Conservation (phyloP, 2,329 filamentous ascomycete species). For the Zymoseptoria crescenta region DNA sequence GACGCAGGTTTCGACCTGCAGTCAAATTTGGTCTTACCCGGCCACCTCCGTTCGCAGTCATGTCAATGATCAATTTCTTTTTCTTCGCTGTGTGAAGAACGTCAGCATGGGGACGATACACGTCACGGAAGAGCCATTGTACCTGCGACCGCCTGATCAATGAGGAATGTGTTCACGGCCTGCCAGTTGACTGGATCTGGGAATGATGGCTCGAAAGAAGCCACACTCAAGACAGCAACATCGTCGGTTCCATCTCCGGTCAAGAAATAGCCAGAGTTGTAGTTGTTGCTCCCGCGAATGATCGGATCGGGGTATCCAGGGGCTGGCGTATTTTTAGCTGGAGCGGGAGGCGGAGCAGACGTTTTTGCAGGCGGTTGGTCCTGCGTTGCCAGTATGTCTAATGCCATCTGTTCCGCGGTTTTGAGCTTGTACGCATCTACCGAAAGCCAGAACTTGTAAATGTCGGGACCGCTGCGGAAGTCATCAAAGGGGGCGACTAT, state of each 20-base stretch:
- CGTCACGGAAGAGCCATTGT: neutral
- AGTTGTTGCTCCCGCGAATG: slow-evolving; percentile 33
- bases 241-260: slow-evolving; percentile 38
- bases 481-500: slow-evolving; percentile 35
- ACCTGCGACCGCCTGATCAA: slow-evolving; percentile 35
- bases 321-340: slow-evolving; percentile 17
- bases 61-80: slow-evolving; percentile 53
- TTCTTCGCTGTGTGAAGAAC: slow-evolving; percentile 36
- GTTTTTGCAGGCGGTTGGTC: slow-evolving; percentile 6
- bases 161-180: slow-evolving; percentile 34
- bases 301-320: slow-evolving; percentile 40
- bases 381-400: slow-evolving; percentile 3
- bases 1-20: too few relatives aligned
- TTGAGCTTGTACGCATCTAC: slow-evolving; percentile 11
- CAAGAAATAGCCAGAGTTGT: slow-evolving; percentile 42
- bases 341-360: slow-evolving; percentile 10
- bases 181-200: slow-evolving; percentile 33
- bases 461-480: slow-evolving; percentile 35
- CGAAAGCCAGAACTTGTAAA: slow-evolving; percentile 32
- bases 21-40: slow-evolving; percentile 31
- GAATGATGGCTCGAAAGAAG: slow-evolving; percentile 33
- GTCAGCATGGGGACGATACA: neutral
- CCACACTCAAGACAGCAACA: slow-evolving; percentile 39
- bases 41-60: slow-evolving; percentile 53
- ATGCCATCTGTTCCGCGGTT: slow-evolving; percentile 18